A percentile compares a stretch with the other conserved stretches of the same genome.
These are phyloP conservation scores for Platismatia glauca DNA, from an alignment of 495 filamentous ascomycete genomes.

Conservation along the genomic window DNA sequence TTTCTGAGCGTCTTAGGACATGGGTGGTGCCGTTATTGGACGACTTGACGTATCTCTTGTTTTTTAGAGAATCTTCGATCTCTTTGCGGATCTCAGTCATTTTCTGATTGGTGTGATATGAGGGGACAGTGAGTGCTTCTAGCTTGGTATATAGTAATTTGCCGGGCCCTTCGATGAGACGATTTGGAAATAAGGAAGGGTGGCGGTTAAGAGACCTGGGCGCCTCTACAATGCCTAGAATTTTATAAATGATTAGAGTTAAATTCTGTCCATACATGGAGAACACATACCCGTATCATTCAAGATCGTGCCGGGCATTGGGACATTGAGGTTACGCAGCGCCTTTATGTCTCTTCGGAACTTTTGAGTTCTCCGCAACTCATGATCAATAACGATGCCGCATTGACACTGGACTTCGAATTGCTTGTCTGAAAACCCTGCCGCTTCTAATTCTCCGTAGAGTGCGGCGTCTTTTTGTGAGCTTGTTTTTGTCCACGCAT, in stretches of 20 bases:
- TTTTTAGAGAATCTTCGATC: conserved; percentile 35
- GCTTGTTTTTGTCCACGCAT: conserved; percentile 19
- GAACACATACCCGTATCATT: background rate
- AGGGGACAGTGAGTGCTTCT: background rate
- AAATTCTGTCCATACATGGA: no score
- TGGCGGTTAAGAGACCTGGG: background rate
- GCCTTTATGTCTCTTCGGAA: conserved; percentile 45
- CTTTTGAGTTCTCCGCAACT: conserved; percentile 31
- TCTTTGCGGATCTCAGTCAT: conserved; percentile 30
- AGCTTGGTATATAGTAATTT: background rate
- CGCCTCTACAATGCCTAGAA: background rate
- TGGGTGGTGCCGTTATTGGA: conserved; percentile 21
- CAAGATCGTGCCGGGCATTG: conserved; percentile 48
- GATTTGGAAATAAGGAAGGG: background rate
- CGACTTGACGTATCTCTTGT: conserved; percentile 23
- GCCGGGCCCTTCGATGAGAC: background rate
- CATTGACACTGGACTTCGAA: conserved; percentile 45
- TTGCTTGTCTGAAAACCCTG: conserved; percentile 58
- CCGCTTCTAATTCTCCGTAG: conserved; percentile 10
- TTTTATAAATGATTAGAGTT: background rate
- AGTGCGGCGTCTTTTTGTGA: conserved; percentile 17
- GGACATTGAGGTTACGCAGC: conserved; percentile 35
- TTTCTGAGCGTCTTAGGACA: conserved; percentile 27
- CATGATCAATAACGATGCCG: conserved; percentile 10
- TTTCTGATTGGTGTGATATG: background rate